Base-by-base conservation (phyloP, 2,329 filamentous ascomycete genomes). In the Penicillium nordicum region DNA sequence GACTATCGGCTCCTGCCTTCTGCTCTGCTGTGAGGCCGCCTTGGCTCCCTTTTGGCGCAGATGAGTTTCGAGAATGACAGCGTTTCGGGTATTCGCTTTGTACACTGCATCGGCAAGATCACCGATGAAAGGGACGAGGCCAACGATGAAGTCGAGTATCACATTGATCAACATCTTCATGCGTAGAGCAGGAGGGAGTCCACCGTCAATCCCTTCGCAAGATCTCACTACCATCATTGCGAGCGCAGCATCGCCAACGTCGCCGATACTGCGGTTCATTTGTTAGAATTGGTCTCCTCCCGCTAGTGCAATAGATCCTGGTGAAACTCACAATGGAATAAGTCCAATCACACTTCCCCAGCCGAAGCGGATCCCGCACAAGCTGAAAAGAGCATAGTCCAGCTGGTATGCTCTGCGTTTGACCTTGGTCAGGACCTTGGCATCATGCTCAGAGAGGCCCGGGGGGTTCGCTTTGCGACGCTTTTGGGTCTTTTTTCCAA, bases 281-380 rank as follows among this genome's bases (percentile, higher is more conserved):
- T 7, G 47, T 61, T 42, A 62, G 53, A 37, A n/a, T 37, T 41
- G 30, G n/a, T 25, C 34, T 21, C 8, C 23, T 48, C 8, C 27
- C 5, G 29, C 51, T 37, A 12, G 43, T 42, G 21, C 14, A 18
- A 30, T 44, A 42, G 3, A 18, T 37, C 1, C 37, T 32, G 23
- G n/a, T 54, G 14, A 6, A n/a, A 82, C 89, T 81, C 82, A 91
- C 84, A 84, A 84, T 65, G 94, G 94, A 53, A 97, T 74, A 8
- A 97, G 71, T 14, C 88, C 94, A 66, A 97, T 90, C 56, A 96
- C 83, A 65, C 88, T 89, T 50, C 89, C 85, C 91, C 92, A 97
- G 53, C 94, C 94, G 69, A 97, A 92, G 56, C 87, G 84, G 57
- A 96, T 82, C 42, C 92, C 91, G 62, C 88, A 84, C 69, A 90